phyloP scores from a whole-genome alignment of 176 grass and related monocot genomes.

The Olyra latifolia region DNA sequence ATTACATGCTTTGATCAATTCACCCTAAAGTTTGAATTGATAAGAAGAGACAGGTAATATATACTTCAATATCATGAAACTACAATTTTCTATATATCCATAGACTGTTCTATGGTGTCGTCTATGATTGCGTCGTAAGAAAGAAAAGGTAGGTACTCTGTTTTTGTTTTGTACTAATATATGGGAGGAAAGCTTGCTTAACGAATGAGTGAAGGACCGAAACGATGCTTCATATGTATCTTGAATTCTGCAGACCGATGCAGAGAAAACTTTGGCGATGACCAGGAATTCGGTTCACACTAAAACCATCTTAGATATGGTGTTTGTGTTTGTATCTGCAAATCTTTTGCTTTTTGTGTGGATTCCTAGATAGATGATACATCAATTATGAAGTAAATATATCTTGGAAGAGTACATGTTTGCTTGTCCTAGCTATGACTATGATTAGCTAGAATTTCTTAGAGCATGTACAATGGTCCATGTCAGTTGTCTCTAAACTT shows the following conservation, averaged over 20 bases:
- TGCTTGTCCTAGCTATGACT: background rate
- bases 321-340: background rate
- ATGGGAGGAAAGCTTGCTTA: background rate
- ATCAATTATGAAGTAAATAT: background rate
- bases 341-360: background rate
- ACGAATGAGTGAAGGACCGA: background rate
- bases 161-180: background rate
- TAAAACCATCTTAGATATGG: background rate
- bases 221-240: background rate
- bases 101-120: background rate
- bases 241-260: background rate
- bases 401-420: background rate
- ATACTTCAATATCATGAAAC: too few species aligned
- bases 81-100: background rate
- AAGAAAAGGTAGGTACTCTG: background rate
- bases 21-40: too few species aligned
- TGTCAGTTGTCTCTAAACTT: too few species aligned
- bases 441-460: too few species aligned
- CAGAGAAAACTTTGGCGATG: background rate
- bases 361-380: background rate
- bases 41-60: too few species aligned
- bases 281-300: conserved; percentile 13
- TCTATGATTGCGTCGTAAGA: background rate
- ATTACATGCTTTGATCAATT: too few species aligned
- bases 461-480: too few species aligned